These are phyloP conservation scores for Theileria annulata DNA, from an alignment of 169 alveolate species.

Conservation along the genomic window DNA sequence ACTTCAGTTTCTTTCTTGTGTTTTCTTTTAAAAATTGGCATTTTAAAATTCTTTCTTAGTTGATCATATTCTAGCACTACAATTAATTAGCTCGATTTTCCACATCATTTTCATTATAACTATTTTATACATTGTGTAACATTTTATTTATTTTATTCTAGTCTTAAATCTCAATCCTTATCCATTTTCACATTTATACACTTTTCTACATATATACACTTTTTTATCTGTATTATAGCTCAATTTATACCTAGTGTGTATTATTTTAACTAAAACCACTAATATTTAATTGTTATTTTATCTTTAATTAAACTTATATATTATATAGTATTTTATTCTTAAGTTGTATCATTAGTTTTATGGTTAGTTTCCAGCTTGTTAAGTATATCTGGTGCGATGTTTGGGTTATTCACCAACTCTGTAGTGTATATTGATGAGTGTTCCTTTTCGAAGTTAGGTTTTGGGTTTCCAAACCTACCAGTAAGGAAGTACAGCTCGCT, in stretches of 20 bases:
- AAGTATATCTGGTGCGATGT: slow-evolving; percentile 58
- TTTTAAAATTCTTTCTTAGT: background rate
- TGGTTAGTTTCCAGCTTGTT: slow-evolving; percentile 16
- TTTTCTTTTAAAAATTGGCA: slow-evolving; percentile 8
- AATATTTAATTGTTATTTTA: too few relatives aligned
- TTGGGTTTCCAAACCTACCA: slow-evolving; percentile 67
- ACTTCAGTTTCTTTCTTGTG: background rate
- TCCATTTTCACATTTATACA: background rate
- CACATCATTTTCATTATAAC: background rate
- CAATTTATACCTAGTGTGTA: background rate
- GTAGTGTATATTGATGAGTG: slow-evolving; percentile 62
- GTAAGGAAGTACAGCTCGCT: slow-evolving; percentile 65
- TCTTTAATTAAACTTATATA: too few relatives aligned
- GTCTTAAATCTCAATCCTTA: background rate
- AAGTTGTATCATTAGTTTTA: background rate
- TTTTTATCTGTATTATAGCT: too few relatives aligned
- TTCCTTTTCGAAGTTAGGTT: slow-evolving; percentile 71
- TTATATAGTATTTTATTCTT: background rate
- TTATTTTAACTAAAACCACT: too few relatives aligned
- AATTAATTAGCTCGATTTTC: background rate
- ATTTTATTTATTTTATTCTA: too few relatives aligned
- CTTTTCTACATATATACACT: too few relatives aligned
- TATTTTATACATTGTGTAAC: too few relatives aligned
- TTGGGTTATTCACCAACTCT: slow-evolving; percentile 55
- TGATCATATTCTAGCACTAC: background rate